Evolutionary conservation across 1,139 yeast species (phyloP).

Genomic region (Suhomyces anneliseae): DNA sequence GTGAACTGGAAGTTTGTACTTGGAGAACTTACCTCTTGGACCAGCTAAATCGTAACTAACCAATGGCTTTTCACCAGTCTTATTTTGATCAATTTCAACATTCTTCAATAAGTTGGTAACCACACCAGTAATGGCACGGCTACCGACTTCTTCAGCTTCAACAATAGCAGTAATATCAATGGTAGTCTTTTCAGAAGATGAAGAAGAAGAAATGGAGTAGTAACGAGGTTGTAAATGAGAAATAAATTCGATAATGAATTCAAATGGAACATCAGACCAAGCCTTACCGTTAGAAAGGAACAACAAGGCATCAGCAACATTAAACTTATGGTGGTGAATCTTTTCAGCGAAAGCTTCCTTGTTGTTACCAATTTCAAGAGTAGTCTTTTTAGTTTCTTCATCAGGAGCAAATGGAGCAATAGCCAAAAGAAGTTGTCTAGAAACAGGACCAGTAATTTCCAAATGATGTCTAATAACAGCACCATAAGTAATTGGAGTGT

Average conservation of each 20-base stretch:
- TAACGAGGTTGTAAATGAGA: constrained; percentile 90
- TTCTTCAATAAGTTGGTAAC: constrained; percentile 85
- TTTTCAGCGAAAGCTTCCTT: constrained; percentile 66
- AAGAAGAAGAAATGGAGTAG: constrained; percentile 93
- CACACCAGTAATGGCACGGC: constrained; percentile 68
- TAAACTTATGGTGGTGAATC: constrained; percentile 60
- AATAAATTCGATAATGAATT: constrained; percentile 76
- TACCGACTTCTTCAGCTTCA: constrained; percentile 60
- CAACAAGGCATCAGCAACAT: constrained; percentile 75
- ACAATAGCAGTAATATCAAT: constrained; percentile 91
- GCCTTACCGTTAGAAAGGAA: constrained; percentile 58
- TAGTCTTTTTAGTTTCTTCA: constrained; percentile 53
- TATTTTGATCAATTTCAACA: constrained; percentile 64
- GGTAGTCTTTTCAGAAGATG: constrained; percentile 69
- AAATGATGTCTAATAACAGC: constrained; percentile 83
- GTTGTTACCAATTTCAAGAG: constrained; percentile 60
- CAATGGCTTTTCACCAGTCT: constrained; percentile 41
- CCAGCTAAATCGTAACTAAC: constrained; percentile 74
- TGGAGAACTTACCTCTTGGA: constrained; percentile 65
- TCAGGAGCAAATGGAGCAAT: constrained; percentile 83
- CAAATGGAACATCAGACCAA: constrained; percentile 82
- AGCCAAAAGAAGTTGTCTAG: constrained; percentile 82
- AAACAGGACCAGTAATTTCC: constrained; percentile 90
- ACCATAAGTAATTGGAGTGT: constrained; percentile 87
- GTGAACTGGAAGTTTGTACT: constrained; percentile 77